Conservation (phyloP, 306 rosid species). For the Inga laurina region DNA sequence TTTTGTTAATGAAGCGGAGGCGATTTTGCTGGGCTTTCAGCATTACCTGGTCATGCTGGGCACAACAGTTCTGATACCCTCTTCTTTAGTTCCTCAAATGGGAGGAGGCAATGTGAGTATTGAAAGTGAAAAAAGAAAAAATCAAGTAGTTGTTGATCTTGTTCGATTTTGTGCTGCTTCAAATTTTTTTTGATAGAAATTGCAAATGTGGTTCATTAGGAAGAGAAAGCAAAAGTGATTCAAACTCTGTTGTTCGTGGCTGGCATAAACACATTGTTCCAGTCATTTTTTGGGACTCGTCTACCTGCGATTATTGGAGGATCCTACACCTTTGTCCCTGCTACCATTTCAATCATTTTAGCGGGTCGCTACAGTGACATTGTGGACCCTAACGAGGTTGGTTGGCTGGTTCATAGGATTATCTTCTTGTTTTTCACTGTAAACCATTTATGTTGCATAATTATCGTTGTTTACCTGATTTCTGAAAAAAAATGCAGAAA, state of each 20-base stretch:
- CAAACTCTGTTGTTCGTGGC: constrained; percentile 88
- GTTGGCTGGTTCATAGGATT: constrained; percentile 37
- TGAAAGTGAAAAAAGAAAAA: neutral
- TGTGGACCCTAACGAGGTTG: constrained; percentile 81
- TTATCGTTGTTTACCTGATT: constrained; percentile 16
- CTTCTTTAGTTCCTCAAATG: constrained; percentile 92
- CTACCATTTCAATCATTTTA: constrained; percentile 88
- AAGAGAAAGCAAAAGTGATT: constrained; percentile 90
- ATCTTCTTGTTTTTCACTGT: neutral
- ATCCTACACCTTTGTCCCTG: constrained; percentile 88
- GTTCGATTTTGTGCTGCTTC: neutral
- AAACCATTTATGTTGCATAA: constrained; percentile 6
- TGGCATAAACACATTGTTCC: constrained; percentile 81
- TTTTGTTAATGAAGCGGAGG: constrained; percentile 71
- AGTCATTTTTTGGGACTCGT: constrained; percentile 86
- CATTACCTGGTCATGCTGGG: constrained; percentile 99
- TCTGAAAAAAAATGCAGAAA: constrained; percentile 55
- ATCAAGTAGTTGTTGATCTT: constrained; percentile 21
- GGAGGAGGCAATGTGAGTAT: constrained; percentile 94
- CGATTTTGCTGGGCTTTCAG: constrained; percentile 94
- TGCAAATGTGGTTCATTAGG: constrained; percentile 47
- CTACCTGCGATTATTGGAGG: constrained; percentile 93
- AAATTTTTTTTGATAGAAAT: constrained; percentile 31
- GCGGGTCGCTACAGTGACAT: constrained; percentile 87
- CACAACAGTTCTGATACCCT: constrained; percentile 88